A percentile compares a stretch with the other conserved stretches of the same genome.
Conservation (phyloP, 306 rosid species). For the Arachis stenosperma region DNA sequence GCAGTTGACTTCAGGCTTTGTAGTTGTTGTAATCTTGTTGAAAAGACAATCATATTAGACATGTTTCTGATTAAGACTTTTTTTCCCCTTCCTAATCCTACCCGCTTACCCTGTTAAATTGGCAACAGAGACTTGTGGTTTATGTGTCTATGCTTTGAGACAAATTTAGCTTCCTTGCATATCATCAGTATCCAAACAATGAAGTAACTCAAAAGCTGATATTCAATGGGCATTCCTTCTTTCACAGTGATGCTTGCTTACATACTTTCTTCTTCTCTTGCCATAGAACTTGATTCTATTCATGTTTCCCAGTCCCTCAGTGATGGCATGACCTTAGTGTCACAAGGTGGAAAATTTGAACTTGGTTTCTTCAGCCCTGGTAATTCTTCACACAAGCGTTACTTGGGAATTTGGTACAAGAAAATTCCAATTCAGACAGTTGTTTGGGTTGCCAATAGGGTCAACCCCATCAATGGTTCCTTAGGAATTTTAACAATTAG, state of each 20-base stretch:
- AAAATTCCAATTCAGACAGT: neutral
- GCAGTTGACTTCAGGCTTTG: too few relatives aligned
- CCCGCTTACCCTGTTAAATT: too few relatives aligned
- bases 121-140: too few relatives aligned
- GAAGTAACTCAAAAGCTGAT: neutral
- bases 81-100: too few relatives aligned
- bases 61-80: too few relatives aligned
- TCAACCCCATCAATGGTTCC: conserved; percentile 19
- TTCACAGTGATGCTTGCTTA: neutral
- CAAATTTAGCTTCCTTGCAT: too few relatives aligned
- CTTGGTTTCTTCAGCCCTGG: conserved; percentile 47
- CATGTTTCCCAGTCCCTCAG: neutral
- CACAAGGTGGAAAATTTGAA: conserved; percentile 27
- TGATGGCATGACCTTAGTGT: conserved; percentile 36
- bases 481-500: neutral
- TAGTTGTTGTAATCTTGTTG: too few relatives aligned
- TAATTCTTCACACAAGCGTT: neutral
- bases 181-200: neutral
- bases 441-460: conserved; percentile 45
- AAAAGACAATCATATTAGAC: too few relatives aligned
- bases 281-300: conserved; percentile 18
- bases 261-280: neutral
- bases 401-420: conserved; percentile 42
- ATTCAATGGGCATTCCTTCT: conserved; percentile 8
- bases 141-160: too few relatives aligned